Conservation (phyloP, 1,284 basidiomycete genomes). For the Ganoderma lucidum region DNA sequence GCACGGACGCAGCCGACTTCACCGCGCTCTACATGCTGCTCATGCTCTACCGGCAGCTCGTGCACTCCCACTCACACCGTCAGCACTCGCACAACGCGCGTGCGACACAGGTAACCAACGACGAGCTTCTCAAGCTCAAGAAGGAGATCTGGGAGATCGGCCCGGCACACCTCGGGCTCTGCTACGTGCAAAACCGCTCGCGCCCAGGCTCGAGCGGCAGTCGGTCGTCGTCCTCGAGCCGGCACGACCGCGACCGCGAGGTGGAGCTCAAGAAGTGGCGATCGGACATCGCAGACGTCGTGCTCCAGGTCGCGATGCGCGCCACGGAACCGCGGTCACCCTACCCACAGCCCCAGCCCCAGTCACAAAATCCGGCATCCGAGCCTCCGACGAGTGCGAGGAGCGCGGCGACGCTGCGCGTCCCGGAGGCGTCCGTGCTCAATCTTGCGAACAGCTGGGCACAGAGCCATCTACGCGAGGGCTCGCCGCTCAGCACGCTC, state of each 20-base stretch:
- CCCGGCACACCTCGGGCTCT: slow-evolving; percentile 64
- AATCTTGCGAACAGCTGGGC: slow-evolving; percentile 71
- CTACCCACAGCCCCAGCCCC: background rate
- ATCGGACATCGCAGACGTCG: slow-evolving; percentile 46
- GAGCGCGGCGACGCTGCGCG: slow-evolving; percentile 34
- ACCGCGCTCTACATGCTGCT: slow-evolving; percentile 83
- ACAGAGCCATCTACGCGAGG: slow-evolving; percentile 62
- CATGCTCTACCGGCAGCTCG: slow-evolving; percentile 81
- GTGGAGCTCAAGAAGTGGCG: slow-evolving; percentile 49
- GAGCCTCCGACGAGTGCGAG: slow-evolving; percentile 2
- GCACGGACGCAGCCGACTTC: slow-evolving; percentile 79
- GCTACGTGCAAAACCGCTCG: slow-evolving; percentile 49
- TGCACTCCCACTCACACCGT: slow-evolving; percentile 48
- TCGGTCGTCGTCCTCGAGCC: slow-evolving; percentile 17
- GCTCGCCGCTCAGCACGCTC: slow-evolving; percentile 63
- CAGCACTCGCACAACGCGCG: slow-evolving; percentile 15
- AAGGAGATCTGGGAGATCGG: slow-evolving; percentile 81
- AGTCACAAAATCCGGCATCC: background rate
- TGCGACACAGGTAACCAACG: slow-evolving; percentile 37
- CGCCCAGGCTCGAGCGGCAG: slow-evolving; percentile 25
- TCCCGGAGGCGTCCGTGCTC: slow-evolving; percentile 59
- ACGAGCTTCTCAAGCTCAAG: slow-evolving; percentile 69
- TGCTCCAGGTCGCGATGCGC: slow-evolving; percentile 46
- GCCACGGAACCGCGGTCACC: slow-evolving; percentile 38
- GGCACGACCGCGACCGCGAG: slow-evolving; percentile 31